phyloP scores from a whole-genome alignment of 164 flowering plant genomes.

The Sedum album region DNA sequence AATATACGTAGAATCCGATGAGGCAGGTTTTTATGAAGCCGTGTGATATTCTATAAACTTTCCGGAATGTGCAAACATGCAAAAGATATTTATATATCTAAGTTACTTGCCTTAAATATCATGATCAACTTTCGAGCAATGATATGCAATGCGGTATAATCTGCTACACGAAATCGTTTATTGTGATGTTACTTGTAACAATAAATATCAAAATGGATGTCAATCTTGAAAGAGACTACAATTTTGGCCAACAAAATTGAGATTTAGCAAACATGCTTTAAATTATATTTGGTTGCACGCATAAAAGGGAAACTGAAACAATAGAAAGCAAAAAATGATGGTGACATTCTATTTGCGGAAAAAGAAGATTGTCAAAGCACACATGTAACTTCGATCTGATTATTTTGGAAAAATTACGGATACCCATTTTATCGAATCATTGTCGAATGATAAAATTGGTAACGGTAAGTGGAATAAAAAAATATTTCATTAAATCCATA shows the following conservation, averaged over 20 bases:
- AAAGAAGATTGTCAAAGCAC: too few species aligned
- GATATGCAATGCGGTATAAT: background rate
- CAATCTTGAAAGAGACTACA: background rate
- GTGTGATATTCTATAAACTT: background rate
- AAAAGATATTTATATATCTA: background rate
- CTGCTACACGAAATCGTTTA: slow-evolving; percentile 3
- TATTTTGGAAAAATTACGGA: too few species aligned
- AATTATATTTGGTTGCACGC: background rate
- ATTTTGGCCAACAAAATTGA: background rate
- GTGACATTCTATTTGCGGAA: background rate
- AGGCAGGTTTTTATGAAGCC: background rate
- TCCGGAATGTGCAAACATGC: background rate
- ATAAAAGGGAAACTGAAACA: background rate
- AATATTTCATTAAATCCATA: too few species aligned
- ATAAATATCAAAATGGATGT: background rate
- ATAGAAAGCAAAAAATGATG: background rate
- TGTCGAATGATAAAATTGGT: too few species aligned
- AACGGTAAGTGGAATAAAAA: too few species aligned
- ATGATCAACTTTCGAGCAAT: background rate
- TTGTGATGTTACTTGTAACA: background rate
- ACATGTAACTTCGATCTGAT: too few species aligned
- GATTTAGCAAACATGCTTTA: background rate
- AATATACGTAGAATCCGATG: background rate
- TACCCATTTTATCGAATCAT: too few species aligned
- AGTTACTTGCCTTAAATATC: slow-evolving; percentile 1